These are phyloP conservation scores for Sarcocystis neurona DNA, from an alignment of 169 alveolate species.

Conservation along the genomic window DNA sequence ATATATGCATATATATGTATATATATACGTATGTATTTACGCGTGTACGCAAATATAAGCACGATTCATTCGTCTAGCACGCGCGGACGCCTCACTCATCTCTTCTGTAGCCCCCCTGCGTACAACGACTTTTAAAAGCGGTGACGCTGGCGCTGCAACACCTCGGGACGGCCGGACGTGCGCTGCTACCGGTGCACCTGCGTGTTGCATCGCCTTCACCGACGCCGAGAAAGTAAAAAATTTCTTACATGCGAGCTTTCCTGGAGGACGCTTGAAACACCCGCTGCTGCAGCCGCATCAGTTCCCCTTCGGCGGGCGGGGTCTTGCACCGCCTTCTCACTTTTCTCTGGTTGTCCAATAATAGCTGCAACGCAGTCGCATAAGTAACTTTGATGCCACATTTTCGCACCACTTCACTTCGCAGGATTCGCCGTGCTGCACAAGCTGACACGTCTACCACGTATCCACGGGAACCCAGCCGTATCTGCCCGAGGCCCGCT, in stretches of 20 bases:
- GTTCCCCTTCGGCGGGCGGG: background rate
- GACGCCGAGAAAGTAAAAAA: background rate
- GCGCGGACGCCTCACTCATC: no score
- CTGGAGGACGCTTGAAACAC: background rate
- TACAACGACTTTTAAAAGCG: background rate
- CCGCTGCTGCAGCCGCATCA: background rate
- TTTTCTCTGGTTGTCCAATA: background rate
- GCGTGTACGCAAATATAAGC: no score
- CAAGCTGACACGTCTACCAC: slow-evolving; percentile 43
- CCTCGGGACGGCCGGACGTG: background rate
- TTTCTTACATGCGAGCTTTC: slow-evolving; percentile 1
- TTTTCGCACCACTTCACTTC: background rate
- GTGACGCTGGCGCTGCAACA: background rate
- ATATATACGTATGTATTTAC: background rate
- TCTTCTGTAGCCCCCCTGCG: background rate
- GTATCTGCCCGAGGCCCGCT: no score
- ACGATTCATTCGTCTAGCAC: no score
- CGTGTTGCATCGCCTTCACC: background rate
- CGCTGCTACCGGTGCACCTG: background rate
- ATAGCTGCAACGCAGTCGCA: slow-evolving; percentile 10
- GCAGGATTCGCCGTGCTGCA: slow-evolving; percentile 11
- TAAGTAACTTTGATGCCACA: background rate
- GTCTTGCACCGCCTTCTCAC: background rate
- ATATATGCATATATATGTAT: background rate
- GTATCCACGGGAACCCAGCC: no score